phyloP scores from a whole-genome alignment of 805 yeast genomes.

The Candida tibetensis region DNA sequence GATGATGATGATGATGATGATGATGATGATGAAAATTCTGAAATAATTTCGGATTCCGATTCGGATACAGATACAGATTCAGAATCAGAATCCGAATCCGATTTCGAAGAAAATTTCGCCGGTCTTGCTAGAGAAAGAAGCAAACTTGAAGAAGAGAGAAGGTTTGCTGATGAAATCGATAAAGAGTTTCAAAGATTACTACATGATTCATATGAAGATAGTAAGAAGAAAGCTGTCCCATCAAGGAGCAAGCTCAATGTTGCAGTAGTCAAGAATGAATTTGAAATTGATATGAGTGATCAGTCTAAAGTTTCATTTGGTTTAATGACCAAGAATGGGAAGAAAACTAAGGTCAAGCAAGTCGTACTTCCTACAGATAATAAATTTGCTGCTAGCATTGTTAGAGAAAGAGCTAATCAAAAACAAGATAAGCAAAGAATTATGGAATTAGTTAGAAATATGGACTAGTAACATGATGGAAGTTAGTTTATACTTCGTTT shows the following conservation, averaged over 20 bases:
- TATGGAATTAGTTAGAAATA: conserved; percentile 50
- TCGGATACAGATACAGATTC: background rate
- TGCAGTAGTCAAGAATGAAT: conserved; percentile 15
- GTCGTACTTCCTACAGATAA: conserved; percentile 53
- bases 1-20: conserved; percentile 12
- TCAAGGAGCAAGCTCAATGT: conserved; percentile 20
- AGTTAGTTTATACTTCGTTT: background rate
- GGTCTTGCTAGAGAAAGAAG: conserved; percentile 1
- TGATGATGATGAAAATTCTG: conserved; percentile 17
- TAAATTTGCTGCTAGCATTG: conserved; percentile 51
- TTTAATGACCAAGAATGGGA: conserved; percentile 48
- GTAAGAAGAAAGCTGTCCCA: conserved; percentile 19
- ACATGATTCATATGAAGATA: conserved; percentile 47
- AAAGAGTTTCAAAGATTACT: conserved; percentile 53
- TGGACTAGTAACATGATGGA: conserved; percentile 19
- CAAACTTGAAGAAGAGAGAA: conserved; percentile 14
- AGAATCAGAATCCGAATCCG: background rate
- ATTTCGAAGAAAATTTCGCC: background rate
- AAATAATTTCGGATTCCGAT: conserved; percentile 5
- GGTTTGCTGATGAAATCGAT: conserved; percentile 53
- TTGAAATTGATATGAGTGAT: background rate
- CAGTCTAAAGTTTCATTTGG: conserved; percentile 43
- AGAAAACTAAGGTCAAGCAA: conserved; percentile 40
- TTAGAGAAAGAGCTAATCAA: conserved; percentile 49
- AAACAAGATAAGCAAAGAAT: conserved; percentile 55